Evolutionary conservation across 2,329 filamentous ascomycete genomes (phyloP).

Genomic region (Cercospora zeina): DNA sequence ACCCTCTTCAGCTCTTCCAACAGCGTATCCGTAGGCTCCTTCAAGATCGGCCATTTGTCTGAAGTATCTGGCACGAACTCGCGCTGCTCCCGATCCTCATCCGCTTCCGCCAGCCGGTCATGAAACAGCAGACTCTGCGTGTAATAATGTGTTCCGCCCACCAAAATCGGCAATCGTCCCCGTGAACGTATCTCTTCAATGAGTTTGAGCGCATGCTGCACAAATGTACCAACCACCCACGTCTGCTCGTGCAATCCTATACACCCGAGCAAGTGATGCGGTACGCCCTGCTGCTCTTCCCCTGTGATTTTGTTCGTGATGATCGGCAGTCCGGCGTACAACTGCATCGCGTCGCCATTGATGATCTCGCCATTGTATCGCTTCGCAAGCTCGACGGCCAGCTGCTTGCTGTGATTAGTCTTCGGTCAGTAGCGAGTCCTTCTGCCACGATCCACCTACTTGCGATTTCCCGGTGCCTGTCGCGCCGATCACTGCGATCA

Average conservation of each 20-base stretch:
- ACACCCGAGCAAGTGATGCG: constrained; percentile 83
- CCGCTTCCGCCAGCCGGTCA: constrained; percentile 61
- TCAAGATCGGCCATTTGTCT: constrained; percentile 65
- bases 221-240: constrained; percentile 81
- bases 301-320: constrained; percentile 89
- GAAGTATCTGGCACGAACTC: constrained; percentile 36
- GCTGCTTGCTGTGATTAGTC: constrained; percentile 56
- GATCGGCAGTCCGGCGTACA: constrained; percentile 87
- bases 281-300: constrained; percentile 74
- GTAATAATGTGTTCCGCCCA: constrained; percentile 96
- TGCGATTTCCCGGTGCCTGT: constrained; percentile 94
- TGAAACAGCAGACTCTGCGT: constrained; percentile 84
- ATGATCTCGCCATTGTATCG: constrained; percentile 89
- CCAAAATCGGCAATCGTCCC: constrained; percentile 81
- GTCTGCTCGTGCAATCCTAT: constrained; percentile 74
- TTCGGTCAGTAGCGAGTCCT: constrained; percentile 7
- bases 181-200: constrained; percentile 77
- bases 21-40: constrained; percentile 69
- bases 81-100: constrained; percentile 38
- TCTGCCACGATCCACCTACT: constrained; percentile 52
- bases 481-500: constrained; percentile 81
- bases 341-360: constrained; percentile 97
- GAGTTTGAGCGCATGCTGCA: constrained; percentile 63
- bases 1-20: constrained; percentile 72
- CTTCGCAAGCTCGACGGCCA: constrained; percentile 83